A percentile compares a stretch with the other conserved stretches of the same genome.
phyloP scores from a whole-genome alignment of 805 yeast genomes.

The Kodamaea fukazawae region DNA sequence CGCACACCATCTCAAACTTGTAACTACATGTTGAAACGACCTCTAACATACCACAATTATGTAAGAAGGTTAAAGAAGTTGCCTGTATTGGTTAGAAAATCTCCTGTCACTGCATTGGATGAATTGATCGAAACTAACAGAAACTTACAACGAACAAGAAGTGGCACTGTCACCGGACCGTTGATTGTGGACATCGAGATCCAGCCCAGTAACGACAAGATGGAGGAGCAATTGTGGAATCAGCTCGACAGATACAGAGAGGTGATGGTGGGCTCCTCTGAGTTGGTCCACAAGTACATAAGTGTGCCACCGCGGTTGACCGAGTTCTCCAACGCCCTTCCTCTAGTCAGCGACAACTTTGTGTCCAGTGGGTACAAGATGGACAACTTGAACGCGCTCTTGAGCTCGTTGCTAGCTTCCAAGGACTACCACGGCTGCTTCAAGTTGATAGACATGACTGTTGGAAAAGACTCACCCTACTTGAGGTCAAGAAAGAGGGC shows the following conservation, averaged over 20 bases:
- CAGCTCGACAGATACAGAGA: constrained; percentile 8
- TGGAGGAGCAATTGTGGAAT: constrained; percentile 16
- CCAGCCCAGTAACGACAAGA: constrained; percentile 13
- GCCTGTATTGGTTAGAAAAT: neutral
- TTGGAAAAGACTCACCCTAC: neutral
- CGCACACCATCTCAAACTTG: no score
- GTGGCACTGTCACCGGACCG: constrained; percentile 1
- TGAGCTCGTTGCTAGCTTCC: constrained; percentile 19
- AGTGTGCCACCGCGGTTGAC: constrained; percentile 18
- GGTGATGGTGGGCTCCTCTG: neutral
- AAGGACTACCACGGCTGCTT: constrained; percentile 30
- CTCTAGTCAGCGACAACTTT: constrained; percentile 3
- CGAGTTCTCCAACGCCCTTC: constrained; percentile 1
- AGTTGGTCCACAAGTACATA: constrained; percentile 17
- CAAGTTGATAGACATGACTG: constrained; percentile 21
- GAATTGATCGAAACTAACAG: constrained; percentile 8
- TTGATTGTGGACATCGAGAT: constrained; percentile 13
- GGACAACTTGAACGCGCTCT: constrained; percentile 10
- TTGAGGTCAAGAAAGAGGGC: neutral
- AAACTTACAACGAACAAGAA: constrained; percentile 6
- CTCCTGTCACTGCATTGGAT: neutral
- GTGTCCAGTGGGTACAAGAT: neutral
- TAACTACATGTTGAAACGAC: constrained; percentile 15
- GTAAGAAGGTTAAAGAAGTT: constrained; percentile 14
- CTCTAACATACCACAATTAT: constrained; percentile 28